Evolutionary conservation across 2,329 filamentous ascomycete species (phyloP), one percentile per base, ranked within the genome.

Genomic region (Alternaria sp.): DNA sequence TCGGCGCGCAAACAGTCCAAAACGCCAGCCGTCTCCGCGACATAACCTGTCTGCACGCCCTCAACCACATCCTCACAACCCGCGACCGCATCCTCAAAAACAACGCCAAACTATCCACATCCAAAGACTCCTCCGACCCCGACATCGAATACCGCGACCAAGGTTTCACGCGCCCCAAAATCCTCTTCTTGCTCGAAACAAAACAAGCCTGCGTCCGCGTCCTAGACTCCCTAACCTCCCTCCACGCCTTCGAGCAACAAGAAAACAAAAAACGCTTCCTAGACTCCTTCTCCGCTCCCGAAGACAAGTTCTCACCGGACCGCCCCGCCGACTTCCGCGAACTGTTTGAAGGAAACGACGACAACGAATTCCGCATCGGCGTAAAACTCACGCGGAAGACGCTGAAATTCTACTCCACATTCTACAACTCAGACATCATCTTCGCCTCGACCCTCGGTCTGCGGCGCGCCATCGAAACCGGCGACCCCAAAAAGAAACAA

Each of bases 351-450:
- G 96, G 96, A 62, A 98, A 97, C 77, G 93, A 97, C 77, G 96
- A 98, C 77, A 96, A 99, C 81, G 96, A 96, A 87, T 99, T 98
- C 82, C 89, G 95, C 4, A 84, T 98, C 2, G 96, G 95, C n/a
- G 81, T 99, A 76, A 99, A 98, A 80, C 96, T 99, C 78, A 98
- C 96, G 0, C 89, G 96, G 65, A 98, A 97, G 81, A 97, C 93
- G 0, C 85, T 98, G 76, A 98, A 97, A 79, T 96, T 92, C 78
- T 99, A 97, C 82, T 88, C 95, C 0, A 91, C 93, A 66, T 99
- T 99, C 79, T 98, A 98, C 84, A 95, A 91, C 78, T 97, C 94
- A 10, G 96, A 99, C 77, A 93, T 99, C 68, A 93, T 99, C 59
- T 85, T 99, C 57, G 93, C 93, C 21, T 97, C 93, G 69, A 93